phyloP scores from a whole-genome alignment of 106 monocot species.

The Posidonia australis region DNA sequence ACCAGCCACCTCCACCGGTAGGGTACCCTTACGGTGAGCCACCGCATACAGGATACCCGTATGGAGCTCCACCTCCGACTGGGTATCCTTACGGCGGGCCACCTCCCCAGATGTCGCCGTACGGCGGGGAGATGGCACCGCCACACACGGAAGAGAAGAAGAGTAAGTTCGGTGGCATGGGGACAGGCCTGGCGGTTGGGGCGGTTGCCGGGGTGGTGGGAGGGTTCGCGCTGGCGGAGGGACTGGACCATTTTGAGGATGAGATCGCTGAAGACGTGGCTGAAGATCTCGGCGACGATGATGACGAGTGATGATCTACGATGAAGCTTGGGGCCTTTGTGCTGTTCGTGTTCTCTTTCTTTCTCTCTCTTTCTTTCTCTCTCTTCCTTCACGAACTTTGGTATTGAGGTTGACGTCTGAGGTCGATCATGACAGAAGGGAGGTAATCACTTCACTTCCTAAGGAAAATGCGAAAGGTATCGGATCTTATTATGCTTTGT shows the following conservation, averaged over 20 bases:
- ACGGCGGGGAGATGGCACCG: constrained; percentile 3
- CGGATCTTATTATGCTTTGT: too few species aligned
- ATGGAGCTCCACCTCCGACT: constrained; percentile 9
- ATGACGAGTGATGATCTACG: too few species aligned
- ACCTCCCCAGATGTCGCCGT: constrained; percentile 1
- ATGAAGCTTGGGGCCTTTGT: too few species aligned
- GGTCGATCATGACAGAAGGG: too few species aligned
- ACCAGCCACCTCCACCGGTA: constrained; percentile 10
- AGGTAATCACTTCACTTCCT: too few species aligned
- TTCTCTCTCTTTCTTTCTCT: too few species aligned
- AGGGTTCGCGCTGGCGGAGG: constrained; percentile 71
- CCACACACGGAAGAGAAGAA: constrained; percentile 39
- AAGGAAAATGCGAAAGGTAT: too few species aligned
- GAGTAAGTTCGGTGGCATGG: constrained; percentile 68
- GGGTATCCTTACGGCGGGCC: constrained; percentile 20
- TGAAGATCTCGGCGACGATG: constrained; percentile 45
- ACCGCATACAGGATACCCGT: constrained; percentile 17
- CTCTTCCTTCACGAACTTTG: too few species aligned
- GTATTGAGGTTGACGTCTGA: too few species aligned
- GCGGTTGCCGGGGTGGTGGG: constrained; percentile 80
- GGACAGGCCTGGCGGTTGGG: constrained; percentile 81
- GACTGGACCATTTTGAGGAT: constrained; percentile 55
- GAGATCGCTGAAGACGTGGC: constrained; percentile 70
- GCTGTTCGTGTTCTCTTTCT: too few species aligned
- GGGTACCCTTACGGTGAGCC: constrained; percentile 18